Evolutionary conservation across 169 alveolate species (phyloP).

Genomic region (Theileria annulata): DNA sequence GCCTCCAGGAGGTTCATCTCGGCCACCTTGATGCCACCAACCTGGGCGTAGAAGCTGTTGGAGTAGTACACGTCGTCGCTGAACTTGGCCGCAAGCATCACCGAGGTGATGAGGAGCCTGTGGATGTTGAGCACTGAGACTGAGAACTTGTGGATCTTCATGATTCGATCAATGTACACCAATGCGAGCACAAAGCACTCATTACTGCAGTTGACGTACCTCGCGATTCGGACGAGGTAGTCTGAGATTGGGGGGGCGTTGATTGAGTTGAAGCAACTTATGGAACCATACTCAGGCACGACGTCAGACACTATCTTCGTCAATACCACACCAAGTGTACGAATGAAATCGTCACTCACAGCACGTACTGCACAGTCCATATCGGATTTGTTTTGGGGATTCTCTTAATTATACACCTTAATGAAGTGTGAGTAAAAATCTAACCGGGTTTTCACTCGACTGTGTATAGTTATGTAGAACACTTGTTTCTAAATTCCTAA

Average conservation of each 20-base stretch:
- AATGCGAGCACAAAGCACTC: slow-evolving; percentile 85
- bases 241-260: slow-evolving; percentile 85
- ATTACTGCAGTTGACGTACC: slow-evolving; percentile 84
- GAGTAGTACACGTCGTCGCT: slow-evolving; percentile 89
- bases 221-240: slow-evolving; percentile 81
- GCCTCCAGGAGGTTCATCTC: slow-evolving; percentile 89
- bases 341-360: slow-evolving; percentile 69
- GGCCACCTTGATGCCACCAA: slow-evolving; percentile 90
- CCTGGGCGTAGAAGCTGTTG: slow-evolving; percentile 87
- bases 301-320: slow-evolving; percentile 66
- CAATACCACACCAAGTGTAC: slow-evolving; percentile 59
- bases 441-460: background rate
- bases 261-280: slow-evolving; percentile 84
- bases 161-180: slow-evolving; percentile 81
- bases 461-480: background rate
- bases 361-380: slow-evolving; percentile 54
- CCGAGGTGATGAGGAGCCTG: slow-evolving; percentile 87
- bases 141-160: slow-evolving; percentile 72
- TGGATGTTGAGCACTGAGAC: slow-evolving; percentile 82
- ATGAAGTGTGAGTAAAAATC: background rate
- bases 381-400: background rate
- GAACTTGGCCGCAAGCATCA: slow-evolving; percentile 89
- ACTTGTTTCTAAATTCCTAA: background rate
- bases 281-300: slow-evolving; percentile 50
- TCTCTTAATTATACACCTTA: background rate